A percentile compares a stretch with the other conserved stretches of the same genome.
phyloP scores from a whole-genome alignment of 345 rosid species.

The Triadica sebifera region DNA sequence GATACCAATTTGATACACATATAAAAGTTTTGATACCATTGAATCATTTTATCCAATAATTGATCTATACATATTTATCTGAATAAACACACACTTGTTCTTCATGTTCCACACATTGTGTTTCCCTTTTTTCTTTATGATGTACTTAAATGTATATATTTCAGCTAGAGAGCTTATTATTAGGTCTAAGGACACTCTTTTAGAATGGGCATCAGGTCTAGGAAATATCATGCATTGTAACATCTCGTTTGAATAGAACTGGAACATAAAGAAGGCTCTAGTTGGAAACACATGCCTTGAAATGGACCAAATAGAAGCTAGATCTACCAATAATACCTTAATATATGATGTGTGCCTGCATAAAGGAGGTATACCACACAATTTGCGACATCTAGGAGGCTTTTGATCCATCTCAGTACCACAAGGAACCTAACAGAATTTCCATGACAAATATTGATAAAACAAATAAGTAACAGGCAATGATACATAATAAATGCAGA shows the following conservation, averaged over 20 bases:
- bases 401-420: conserved; percentile 85
- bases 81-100: background rate
- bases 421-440: conserved; percentile 78
- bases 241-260: background rate
- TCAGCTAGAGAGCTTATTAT: background rate
- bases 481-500: conserved; percentile 1
- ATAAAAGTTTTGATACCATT: too few relatives aligned
- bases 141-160: background rate
- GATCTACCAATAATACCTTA: conserved; percentile 52
- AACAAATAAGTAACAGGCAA: background rate
- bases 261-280: background rate
- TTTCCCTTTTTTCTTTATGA: background rate
- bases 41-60: too few relatives aligned
- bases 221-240: background rate
- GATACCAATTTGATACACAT: too few relatives aligned
- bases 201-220: background rate
- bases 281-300: conserved; percentile 4
- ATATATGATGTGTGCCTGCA: conserved; percentile 67
- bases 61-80: background rate
- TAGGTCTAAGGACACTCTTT: background rate
- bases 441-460: conserved; percentile 7
- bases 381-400: conserved; percentile 86
- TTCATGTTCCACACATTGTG: background rate
- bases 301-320: conserved; percentile 1
- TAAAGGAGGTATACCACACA: conserved; percentile 53